A percentile compares a stretch with the other conserved stretches of the same genome.
These are phyloP conservation scores for Phyllosticta capitalensis DNA, from an alignment of 2,329 filamentous ascomycete species.

Conservation along the genomic window DNA sequence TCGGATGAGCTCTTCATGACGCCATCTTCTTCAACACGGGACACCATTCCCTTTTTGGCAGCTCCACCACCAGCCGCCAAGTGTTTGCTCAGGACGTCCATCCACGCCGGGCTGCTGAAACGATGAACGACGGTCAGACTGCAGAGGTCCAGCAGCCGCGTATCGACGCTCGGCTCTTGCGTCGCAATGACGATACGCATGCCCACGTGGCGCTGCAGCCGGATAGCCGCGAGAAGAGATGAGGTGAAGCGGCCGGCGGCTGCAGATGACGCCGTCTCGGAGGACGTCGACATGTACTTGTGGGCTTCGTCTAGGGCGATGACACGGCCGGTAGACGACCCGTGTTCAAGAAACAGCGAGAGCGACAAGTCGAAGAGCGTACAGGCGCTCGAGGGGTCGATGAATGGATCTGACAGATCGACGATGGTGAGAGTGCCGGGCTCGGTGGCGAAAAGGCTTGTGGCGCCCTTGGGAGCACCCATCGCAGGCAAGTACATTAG, in stretches of 20 bases:
- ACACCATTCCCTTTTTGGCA: slow-evolving; percentile 21
- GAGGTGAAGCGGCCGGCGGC: slow-evolving; percentile 53
- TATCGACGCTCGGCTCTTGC: slow-evolving; percentile 65
- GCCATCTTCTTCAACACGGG: slow-evolving; percentile 11
- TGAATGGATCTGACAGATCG: slow-evolving; percentile 64
- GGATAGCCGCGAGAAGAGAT: slow-evolving; percentile 52
- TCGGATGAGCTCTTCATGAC: slow-evolving; percentile 14
- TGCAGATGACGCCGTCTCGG: slow-evolving; percentile 43
- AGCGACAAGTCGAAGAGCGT: slow-evolving; percentile 64
- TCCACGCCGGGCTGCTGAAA: slow-evolving; percentile 60
- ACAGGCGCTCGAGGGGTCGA: slow-evolving; percentile 58
- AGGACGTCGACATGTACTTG: slow-evolving; percentile 40
- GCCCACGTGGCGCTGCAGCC: slow-evolving; percentile 61
- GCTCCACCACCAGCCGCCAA: slow-evolving; percentile 30
- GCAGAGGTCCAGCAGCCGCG: slow-evolving; percentile 60
- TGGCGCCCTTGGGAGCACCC: neutral
- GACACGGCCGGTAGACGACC: slow-evolving; percentile 43
- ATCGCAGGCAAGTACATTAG: slow-evolving; percentile 40
- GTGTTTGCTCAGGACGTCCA: slow-evolving; percentile 35
- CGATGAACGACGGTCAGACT: slow-evolving; percentile 63
- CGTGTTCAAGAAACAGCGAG: slow-evolving; percentile 49
- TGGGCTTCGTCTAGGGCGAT: slow-evolving; percentile 70
- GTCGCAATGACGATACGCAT: slow-evolving; percentile 62
- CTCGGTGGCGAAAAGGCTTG: slow-evolving; percentile 18
- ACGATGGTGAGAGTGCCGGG: slow-evolving; percentile 53